Percentiles rank a stretch among this genome's conserved stretches.
Conservation (phyloP, 1,284 basidiomycete genomes). For the Tetrapyrgos nigripes region DNA sequence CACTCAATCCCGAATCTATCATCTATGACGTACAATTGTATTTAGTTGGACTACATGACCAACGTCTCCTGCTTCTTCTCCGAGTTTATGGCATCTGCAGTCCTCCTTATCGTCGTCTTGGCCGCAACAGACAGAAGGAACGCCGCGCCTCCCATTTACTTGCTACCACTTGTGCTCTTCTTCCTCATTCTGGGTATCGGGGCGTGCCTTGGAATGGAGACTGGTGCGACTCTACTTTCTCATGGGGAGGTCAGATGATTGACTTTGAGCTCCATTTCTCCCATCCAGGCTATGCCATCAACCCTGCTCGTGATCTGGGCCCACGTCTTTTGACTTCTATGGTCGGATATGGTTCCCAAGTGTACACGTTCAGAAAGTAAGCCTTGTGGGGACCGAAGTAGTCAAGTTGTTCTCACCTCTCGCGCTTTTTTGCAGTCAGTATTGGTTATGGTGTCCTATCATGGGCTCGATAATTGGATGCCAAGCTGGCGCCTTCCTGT, state of each 20-base stretch:
- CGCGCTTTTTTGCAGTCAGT: conserved; percentile 49
- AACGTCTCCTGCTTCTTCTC: conserved; percentile 32
- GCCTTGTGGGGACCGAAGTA: conserved; percentile 15
- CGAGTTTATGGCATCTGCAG: conserved; percentile 26
- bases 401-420: conserved; percentile 7
- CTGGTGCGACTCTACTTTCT: conserved; percentile 33
- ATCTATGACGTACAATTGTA: neutral
- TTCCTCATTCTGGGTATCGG: conserved; percentile 55
- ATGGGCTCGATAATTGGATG: conserved; percentile 65
- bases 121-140: conserved; percentile 49
- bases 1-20: neutral
- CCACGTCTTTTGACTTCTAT: conserved; percentile 59
- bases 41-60: conserved; percentile 41
- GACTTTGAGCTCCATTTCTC: neutral
- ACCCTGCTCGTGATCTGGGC: conserved; percentile 63
- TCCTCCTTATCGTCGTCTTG: conserved; percentile 46
- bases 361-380: conserved; percentile 46
- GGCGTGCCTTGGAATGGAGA: conserved; percentile 55
- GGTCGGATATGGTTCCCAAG: conserved; percentile 54
- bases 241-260: neutral
- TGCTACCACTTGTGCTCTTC: conserved; percentile 56
- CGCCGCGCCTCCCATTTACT: conserved; percentile 45
- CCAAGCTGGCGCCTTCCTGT: conserved; percentile 55
- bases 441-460: conserved; percentile 80
- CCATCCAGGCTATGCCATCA: conserved; percentile 53